A percentile compares a stretch with the other conserved stretches of the same genome.
Conservation (phyloP, 1,284 basidiomycete species). For the Pascua guehoae region DNA sequence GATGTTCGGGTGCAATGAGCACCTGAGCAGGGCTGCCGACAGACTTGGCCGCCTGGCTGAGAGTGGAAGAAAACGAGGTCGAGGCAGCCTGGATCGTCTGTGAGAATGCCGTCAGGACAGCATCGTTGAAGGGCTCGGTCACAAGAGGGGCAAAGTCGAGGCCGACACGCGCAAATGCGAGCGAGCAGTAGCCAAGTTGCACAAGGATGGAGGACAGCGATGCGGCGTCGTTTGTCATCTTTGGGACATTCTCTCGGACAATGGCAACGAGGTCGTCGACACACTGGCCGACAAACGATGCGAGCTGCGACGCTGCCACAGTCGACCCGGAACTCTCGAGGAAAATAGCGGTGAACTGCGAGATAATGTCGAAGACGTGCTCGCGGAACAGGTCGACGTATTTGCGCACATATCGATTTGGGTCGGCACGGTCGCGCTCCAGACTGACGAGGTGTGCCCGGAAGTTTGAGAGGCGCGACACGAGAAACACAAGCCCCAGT, state of each 20-base stretch:
- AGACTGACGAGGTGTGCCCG: constrained; percentile 48
- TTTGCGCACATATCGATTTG: constrained; percentile 71
- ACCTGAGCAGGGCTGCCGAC: constrained; percentile 26
- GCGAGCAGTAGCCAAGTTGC: constrained; percentile 85
- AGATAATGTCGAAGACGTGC: constrained; percentile 83
- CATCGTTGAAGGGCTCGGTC: constrained; percentile 61
- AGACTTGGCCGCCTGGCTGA: constrained; percentile 29
- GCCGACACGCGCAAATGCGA: constrained; percentile 87
- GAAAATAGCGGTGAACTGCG: constrained; percentile 86
- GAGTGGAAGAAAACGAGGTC: constrained; percentile 23
- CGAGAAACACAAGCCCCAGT: constrained; percentile 65
- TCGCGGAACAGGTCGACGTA: constrained; percentile 91
- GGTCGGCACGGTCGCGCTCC: constrained; percentile 57
- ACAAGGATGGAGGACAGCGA: constrained; percentile 78
- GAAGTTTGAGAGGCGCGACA: constrained; percentile 60
- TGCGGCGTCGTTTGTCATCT: constrained; percentile 57
- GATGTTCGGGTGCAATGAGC: constrained; percentile 39
- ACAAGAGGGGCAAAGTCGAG: constrained; percentile 72
- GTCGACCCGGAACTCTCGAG: constrained; percentile 55
- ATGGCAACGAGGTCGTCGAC: constrained; percentile 57
- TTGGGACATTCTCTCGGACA: constrained; percentile 51
- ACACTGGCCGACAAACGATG: constrained; percentile 54
- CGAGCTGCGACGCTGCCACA: constrained; percentile 55
- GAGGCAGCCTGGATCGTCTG: constrained; percentile 50
- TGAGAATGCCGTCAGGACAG: constrained; percentile 55